Base-by-base conservation (phyloP, 1,139 yeast genomes). In the Wickerhamomyces sp. region DNA sequence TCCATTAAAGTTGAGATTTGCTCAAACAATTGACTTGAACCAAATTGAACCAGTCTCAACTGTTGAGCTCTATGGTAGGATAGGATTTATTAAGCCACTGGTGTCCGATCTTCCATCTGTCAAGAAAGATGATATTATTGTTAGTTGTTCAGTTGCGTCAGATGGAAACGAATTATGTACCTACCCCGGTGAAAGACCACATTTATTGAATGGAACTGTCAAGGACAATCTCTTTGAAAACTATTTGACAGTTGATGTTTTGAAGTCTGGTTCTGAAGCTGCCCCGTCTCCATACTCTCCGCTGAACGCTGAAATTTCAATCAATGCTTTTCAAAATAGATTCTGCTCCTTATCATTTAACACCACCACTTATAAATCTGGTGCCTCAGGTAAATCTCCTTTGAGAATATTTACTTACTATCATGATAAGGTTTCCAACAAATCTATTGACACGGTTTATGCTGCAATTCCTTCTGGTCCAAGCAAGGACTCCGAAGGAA, bases 1-100 rank as follows among this genome's bases (percentile, higher is more conserved):
- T 26, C 95, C 95, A 9, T 59, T 85, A 56, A 86, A 85, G 52
- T 64, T 84, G 36, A 66, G 89, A 45, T 81, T 82, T 49, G 57
- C 76, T 23, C 88, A 87, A 55, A 58, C 63, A 2, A 63, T 79
- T 35, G 69, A 78, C 45, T 58, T 78, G 38, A 58, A 56, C 30
- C 32, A 30, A 6, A 41, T 36, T 1, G 52, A 37, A 1, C 55
- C 39, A 16, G 55, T 42, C 10, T 32, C 77, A 24, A 51, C 54
- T 23, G 78, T 77, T 15, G 61, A 59, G 14, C 70, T 78, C 1
- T 59, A 52, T 39, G 86, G 81, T 5, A 69, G 85, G 46, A 57
- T 62, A n/a, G 75, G 73, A 1, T 61, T 52, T 44, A 61, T 61
- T 44, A 59, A 49, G 44, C 58, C 51, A 3, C 58, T 79, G 21